Evolutionary conservation across 345 rosid genomes (phyloP).

Genomic region (Melaleuca alternifolia): DNA sequence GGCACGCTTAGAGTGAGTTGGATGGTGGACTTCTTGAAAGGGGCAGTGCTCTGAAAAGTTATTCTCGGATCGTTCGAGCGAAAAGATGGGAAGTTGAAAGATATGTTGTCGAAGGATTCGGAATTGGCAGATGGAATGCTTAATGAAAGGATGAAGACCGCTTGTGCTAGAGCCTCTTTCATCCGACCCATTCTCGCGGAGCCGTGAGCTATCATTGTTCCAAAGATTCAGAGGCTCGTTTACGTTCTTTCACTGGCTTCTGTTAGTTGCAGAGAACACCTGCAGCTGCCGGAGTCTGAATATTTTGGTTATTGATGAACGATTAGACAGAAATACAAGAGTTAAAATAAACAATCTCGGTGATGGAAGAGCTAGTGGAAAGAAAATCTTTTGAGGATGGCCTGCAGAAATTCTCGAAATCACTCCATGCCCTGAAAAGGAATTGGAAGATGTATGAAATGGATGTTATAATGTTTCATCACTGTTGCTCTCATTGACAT

Average conservation of each 20-base stretch:
- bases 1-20: not conserved
- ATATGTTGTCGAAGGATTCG: not conserved
- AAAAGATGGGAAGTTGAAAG: not conserved
- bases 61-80: not conserved
- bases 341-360: not conserved
- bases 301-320: not conserved
- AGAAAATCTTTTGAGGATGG: not conserved
- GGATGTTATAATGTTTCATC: not conserved
- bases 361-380: not conserved
- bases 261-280: not conserved
- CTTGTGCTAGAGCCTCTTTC: not conserved
- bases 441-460: not conserved
- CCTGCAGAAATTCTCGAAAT: not conserved
- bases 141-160: not conserved
- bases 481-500: not conserved
- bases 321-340: not conserved
- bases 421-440: not conserved
- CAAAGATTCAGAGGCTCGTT: not conserved
- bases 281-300: not conserved
- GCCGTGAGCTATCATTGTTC: not conserved
- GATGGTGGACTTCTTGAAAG: not conserved
- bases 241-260: not conserved
- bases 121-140: not conserved
- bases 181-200: not conserved
- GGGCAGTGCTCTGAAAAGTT: not conserved